These are phyloP conservation scores for Cyclotella kingstonii DNA, from an alignment of 108 stramenopile species.

Conservation along the genomic window DNA sequence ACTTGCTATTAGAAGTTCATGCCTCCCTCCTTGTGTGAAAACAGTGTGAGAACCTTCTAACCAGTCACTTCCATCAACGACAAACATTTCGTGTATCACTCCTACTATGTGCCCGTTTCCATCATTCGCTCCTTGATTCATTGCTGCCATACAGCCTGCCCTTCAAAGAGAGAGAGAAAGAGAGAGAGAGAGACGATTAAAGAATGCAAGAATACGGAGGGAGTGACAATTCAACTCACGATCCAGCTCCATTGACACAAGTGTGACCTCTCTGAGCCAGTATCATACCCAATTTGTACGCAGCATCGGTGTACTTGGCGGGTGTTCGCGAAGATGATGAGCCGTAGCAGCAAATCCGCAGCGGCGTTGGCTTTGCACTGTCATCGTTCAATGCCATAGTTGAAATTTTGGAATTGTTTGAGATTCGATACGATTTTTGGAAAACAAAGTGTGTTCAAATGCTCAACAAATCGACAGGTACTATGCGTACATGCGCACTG, in stretches of 20 bases:
- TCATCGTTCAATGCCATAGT: background rate
- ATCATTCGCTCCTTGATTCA: slow-evolving; percentile 80
- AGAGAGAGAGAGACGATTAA: too few relatives aligned
- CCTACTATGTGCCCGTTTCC: slow-evolving; percentile 81
- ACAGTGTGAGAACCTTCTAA: slow-evolving; percentile 50
- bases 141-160: slow-evolving; percentile 83
- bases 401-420: background rate
- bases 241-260: slow-evolving; percentile 91
- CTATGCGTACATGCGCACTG: too few relatives aligned
- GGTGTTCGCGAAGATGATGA: slow-evolving; percentile 75
- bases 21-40: slow-evolving; percentile 46
- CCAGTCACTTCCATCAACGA: slow-evolving; percentile 80
- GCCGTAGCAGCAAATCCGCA: slow-evolving; percentile 83
- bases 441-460: too few relatives aligned
- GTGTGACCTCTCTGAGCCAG: slow-evolving; percentile 76
- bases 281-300: slow-evolving; percentile 61
- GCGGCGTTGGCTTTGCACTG: slow-evolving; percentile 14
- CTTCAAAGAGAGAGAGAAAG: background rate
- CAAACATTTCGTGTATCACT: slow-evolving; percentile 91
- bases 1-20: slow-evolving; percentile 69
- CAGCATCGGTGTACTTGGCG: slow-evolving; percentile 55
- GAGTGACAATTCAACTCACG: background rate
- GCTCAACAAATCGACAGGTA: too few relatives aligned
- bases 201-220: too few relatives aligned
- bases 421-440: too few relatives aligned